A percentile compares a stretch with the other conserved stretches of the same genome.
Evolutionary conservation across 345 rosid genomes (phyloP).

Genomic region (Eucalyptus melliodora): DNA sequence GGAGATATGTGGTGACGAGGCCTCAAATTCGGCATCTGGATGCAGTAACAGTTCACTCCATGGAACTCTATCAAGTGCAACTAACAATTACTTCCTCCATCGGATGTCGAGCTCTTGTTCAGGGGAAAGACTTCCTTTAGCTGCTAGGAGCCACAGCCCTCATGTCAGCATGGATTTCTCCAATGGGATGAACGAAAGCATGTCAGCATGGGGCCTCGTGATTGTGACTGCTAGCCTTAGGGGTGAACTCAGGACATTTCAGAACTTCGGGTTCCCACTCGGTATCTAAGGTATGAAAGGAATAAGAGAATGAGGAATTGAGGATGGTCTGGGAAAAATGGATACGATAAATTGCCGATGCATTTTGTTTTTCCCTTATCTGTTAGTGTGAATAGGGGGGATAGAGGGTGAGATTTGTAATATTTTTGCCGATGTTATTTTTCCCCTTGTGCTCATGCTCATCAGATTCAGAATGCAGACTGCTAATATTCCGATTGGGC

Average conservation of each 20-base stretch:
- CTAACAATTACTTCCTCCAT: conserved; percentile 77
- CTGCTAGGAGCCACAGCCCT: conserved; percentile 43
- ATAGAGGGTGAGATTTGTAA: conserved; percentile 50
- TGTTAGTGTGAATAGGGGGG: not conserved
- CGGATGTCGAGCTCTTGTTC: conserved; percentile 94
- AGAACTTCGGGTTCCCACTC: conserved; percentile 91
- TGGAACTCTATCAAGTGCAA: conserved; percentile 72
- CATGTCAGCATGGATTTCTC: conserved; percentile 36
- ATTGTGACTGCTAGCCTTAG: conserved; percentile 81
- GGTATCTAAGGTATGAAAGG: conserved; percentile 9
- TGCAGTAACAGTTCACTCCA: conserved; percentile 41
- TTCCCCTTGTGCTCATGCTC: conserved; percentile 35
- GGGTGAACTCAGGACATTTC: conserved; percentile 79
- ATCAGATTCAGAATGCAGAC: conserved; percentile 15
- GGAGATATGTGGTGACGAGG: conserved; percentile 21
- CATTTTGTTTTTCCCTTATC: not conserved
- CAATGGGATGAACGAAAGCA: conserved; percentile 29
- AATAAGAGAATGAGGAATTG: not conserved
- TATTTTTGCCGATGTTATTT: conserved; percentile 32
- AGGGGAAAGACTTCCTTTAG: conserved; percentile 54
- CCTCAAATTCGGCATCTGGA: conserved; percentile 23
- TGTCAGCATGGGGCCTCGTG: conserved; percentile 78
- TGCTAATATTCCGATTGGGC: conserved; percentile 20
- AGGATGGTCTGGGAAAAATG: not conserved
- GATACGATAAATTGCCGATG: not conserved